These are phyloP conservation scores for Fusarium sacchari DNA, from an alignment of 2,329 filamentous ascomycete genomes.

Conservation along the genomic window DNA sequence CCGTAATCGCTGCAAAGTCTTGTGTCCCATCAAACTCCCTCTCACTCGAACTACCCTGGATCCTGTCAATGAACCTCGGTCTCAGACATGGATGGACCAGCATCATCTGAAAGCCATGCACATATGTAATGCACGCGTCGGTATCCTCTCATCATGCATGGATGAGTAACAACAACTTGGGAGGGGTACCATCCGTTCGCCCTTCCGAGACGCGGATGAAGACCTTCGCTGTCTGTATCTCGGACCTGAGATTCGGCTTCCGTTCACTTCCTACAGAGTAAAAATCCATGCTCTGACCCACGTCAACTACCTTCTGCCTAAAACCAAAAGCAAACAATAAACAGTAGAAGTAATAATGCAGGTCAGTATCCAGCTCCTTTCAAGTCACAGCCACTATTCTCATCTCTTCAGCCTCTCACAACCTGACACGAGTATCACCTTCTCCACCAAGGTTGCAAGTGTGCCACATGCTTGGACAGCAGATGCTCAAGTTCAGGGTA, in stretches of 20 bases:
- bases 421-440: constrained; percentile 45
- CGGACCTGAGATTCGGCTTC: constrained; percentile 31
- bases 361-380: constrained; percentile 9
- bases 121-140: background rate
- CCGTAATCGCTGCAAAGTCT: constrained; percentile 12
- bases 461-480: constrained; percentile 39
- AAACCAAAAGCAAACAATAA: background rate
- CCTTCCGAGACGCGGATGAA: constrained; percentile 9
- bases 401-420: constrained; percentile 46
- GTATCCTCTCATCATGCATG: constrained; percentile 10
- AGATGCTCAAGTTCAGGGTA: constrained; percentile 9
- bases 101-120: constrained; percentile 15
- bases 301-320: constrained; percentile 12
- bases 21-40: constrained; percentile 20
- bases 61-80: constrained; percentile 24
- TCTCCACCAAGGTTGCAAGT: constrained; percentile 30
- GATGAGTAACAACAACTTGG: background rate
- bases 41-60: constrained; percentile 16
- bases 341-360: background rate
- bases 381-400: constrained; percentile 32
- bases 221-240: background rate
- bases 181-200: constrained; percentile 22
- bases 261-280: background rate
- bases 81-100: constrained; percentile 17
- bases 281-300: constrained; percentile 15